Evolutionary conservation across 2,329 filamentous ascomycete genomes (phyloP), one percentile per base, ranked within the genome.

Genomic region (Didymella pinodella): DNA sequence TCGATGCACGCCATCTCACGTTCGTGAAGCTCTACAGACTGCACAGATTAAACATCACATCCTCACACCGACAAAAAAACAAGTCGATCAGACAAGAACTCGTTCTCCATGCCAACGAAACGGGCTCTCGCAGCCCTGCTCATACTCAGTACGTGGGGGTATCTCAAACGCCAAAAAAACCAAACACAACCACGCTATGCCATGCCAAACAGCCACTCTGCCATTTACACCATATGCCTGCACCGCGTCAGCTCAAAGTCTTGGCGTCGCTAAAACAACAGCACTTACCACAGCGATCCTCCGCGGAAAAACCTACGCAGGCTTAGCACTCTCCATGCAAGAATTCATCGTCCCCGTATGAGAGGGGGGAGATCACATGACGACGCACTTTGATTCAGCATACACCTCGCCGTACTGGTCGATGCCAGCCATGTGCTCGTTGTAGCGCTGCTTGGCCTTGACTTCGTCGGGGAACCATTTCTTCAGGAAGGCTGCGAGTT

Each of bases 401-500:
- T 91, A 90, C 46, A 82, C 79, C 49, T 87, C 85, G 1, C 90
- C 90, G 68, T 89, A 92, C 63, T 88, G 82, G 73, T 93, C 90
- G 51, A 88, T 83, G 4, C 89, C 88, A n/a, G 88, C 86, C 72
- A 91, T 90, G 18, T 86, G 83, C 72, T 95, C 90, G 70, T 94
- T 93, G 54, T 89, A 86, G 65, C 82, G 81, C 50, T 84, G 81
- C 63, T 84, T 80, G 45, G 81, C 78, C 69, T 82, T 83, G 47
- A 85, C 85, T 75, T 96, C 92, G 53, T 92, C 87, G 1, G 90
- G 88, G 65, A 96, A 96, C 76, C 92, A 93, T 58, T 85, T 87
- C 67, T 88, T 86, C 59, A 96, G 78, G 63, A 90, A 94, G 26
- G 83, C 85, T 50, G 88, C 85, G 22, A 92, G 81, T 6, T 89